Conservation (phyloP, 208 protist species). For the Baffinella frigidus region DNA sequence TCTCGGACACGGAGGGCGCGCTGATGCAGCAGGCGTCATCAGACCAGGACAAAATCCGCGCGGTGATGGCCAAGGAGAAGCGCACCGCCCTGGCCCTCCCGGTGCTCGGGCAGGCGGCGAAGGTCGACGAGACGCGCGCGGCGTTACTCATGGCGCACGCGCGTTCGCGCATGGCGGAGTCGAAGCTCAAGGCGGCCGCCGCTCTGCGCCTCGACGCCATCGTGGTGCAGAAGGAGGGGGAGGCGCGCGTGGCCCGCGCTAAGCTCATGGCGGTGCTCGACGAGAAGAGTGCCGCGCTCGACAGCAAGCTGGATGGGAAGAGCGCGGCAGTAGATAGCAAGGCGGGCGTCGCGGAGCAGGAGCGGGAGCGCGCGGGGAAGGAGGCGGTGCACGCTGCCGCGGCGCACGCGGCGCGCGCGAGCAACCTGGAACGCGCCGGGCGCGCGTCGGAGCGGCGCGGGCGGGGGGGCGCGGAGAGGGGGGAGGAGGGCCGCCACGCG, state of each 20-base stretch:
- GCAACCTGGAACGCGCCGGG: not conserved
- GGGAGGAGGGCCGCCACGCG: not conserved
- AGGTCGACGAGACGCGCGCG: not conserved
- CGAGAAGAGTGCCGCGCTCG: not conserved
- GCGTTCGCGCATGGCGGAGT: not conserved
- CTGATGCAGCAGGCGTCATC: not conserved
- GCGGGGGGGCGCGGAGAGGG: not conserved
- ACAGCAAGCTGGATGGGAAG: constrained; percentile 6
- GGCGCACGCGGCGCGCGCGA: not conserved
- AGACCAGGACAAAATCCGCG: constrained; percentile 6
- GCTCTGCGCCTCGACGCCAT: not conserved
- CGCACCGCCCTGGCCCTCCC: not conserved
- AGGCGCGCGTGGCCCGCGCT: constrained; percentile 24
- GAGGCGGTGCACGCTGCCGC: not conserved
- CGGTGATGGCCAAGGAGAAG: not conserved
- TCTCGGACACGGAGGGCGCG: not conserved
- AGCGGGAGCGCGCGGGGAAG: not conserved
- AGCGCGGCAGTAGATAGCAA: not conserved
- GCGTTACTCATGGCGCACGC: not conserved
- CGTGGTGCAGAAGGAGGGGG: constrained; percentile 20
- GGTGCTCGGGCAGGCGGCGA: not conserved
- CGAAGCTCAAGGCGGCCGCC: not conserved
- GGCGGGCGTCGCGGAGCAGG: not conserved
- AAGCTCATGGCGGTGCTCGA: not conserved
- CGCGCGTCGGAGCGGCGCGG: not conserved